phyloP scores from a whole-genome alignment of 192 early-diverging fungal genomes.

The Backusella sp. region DNA sequence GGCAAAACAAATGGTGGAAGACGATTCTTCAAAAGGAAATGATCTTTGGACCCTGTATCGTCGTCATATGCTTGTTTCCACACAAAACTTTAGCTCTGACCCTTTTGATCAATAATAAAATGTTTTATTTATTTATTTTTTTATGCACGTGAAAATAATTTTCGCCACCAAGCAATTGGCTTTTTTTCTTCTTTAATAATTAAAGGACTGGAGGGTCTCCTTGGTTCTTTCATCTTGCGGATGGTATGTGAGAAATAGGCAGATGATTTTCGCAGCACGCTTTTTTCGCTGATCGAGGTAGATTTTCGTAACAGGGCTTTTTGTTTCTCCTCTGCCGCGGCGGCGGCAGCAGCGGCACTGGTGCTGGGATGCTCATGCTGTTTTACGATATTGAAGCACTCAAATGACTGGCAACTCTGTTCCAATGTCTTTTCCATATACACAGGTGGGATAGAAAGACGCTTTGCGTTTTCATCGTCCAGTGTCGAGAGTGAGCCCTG shows the following conservation, averaged over 20 bases:
- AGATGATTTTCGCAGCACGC: not conserved
- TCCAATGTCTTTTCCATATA: not conserved
- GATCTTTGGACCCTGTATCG: not conserved
- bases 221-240: not conserved
- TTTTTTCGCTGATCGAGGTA: not conserved
- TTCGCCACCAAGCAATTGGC: not conserved
- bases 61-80: constrained; percentile 2
- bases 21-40: not conserved
- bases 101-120: not conserved
- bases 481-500: not conserved
- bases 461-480: not conserved
- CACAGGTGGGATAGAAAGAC: not conserved
- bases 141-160: not conserved
- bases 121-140: not conserved
- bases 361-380: not conserved
- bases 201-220: not conserved
- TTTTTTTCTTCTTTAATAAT: not conserved
- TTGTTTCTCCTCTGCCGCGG: not conserved
- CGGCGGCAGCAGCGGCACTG: not conserved
- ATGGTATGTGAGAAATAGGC: not conserved
- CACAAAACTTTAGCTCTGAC: not conserved
- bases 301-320: not conserved
- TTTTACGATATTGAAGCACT: not conserved
- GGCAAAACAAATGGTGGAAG: constrained; percentile 32
- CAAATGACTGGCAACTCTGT: not conserved